Evolutionary conservation across 1,139 yeast genomes (phyloP), one percentile per base, ranked within the genome.

Genomic region (Saccharomyces hybrid): DNA sequence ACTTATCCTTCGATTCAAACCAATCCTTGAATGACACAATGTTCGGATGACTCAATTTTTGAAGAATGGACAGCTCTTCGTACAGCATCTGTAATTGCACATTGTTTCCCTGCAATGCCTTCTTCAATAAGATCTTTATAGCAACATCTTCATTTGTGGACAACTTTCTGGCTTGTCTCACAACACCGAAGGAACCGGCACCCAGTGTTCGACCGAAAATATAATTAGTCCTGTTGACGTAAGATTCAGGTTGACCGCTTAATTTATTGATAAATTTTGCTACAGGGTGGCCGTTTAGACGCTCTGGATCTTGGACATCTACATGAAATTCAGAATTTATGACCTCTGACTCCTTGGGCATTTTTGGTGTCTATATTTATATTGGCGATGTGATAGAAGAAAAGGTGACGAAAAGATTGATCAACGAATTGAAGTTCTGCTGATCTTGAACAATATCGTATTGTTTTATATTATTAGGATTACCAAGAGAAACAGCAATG

Each of bases 101-200:
- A 59, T 84, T 89, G 59, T 86, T 82, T 5, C 91, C 93, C 65
- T 83, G 83, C 61, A 90, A 76, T 1, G 90, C 88, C 67, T 86
- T 86, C 72, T 88, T 89, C 66, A 87, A 74, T 51, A 90, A 83
- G 61, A 90, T 87, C 73, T 90, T 90, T 58, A 90, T 82, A 1
- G 97, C 97, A 19, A 88, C 96, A 56, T 86, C 83, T 61, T 86
- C 89, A 48, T 78, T 75, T 5, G 84, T 81, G 29, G 71, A 70
- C 56, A 75, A 73, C 63, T 80, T 78, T 49, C 83, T 75, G 1
- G 96, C 97, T 61, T 82, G 81, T 61, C 95, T 77, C 3, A 90
- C 97, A 23, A 88, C 85, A 38, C 97, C 97, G 73, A 87, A 90
- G 1, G 95, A 81, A 2, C 88, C 81, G 1, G 96, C 97, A 25